Evolutionary conservation across 2,329 filamentous ascomycete genomes (phyloP), one percentile per base, ranked within the genome.

Genomic region (Ceratocystis cacaofunesta): DNA sequence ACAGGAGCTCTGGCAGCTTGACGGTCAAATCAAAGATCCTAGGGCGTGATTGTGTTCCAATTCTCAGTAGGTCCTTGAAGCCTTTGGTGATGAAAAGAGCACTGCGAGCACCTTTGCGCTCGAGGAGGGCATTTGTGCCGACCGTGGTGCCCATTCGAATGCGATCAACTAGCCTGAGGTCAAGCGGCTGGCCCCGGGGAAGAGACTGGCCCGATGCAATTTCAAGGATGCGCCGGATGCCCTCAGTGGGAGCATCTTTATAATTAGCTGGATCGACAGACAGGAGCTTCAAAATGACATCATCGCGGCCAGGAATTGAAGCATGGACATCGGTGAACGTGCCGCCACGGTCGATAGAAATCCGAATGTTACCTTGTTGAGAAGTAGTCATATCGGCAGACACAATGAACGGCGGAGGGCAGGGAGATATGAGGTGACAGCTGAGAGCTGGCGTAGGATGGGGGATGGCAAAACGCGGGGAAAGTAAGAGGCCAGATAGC

Each of bases 91-190:
- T 89, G 0, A 96, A 84, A 75, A 96, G 82, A 15, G 89, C 91
- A 72, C 94, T 92, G 70, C 84, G 85, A 76, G 95, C 91, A 61
- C 92, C 92, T 75, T 96, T 96, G 66, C 92, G 80, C 75, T 96
- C 92, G 1, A 96, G 80, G 65, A 96, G 76, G 0, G 92, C 92
- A 74, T 96, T 96, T 0, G 92, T 96, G 8, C 92, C 92, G 12
- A 96, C 91, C 0, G 92, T 96, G 1, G 92, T 96, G 57, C 92
- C 92, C 92, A 96, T 96, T 61, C 92, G 87, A 73, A 96, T 96
- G 65, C 88, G 91, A 70, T 94, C 89, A 70, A 96, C 95, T 71
- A 85, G 77, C 19, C 85, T 83, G 0, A 91, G 96, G 74, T 96
- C 90, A 7, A 96, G 78, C 0, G 88, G 78, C 72, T 91, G 79